Percentiles rank a stretch among this genome's conserved stretches.
Conservation (phyloP, 495 filamentous ascomycete species). For the Hyphodiscus hymeniophilus region DNA sequence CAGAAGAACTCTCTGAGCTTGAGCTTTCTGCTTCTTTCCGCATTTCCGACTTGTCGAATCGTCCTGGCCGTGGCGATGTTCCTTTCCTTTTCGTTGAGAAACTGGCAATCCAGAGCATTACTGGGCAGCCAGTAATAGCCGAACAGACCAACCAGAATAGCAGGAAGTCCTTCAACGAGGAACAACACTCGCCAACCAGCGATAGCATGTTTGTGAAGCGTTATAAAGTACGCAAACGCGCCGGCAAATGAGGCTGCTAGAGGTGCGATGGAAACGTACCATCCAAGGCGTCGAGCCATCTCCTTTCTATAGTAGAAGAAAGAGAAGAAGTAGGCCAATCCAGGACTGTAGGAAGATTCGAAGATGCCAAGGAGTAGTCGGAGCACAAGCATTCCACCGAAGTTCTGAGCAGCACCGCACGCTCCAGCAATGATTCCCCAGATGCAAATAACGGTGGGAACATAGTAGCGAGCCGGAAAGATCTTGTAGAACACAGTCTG, state of each 20-base stretch:
- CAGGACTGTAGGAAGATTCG: constrained; percentile 61
- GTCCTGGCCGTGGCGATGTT: constrained; percentile 55
- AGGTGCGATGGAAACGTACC: constrained; percentile 71
- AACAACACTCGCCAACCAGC: constrained; percentile 76
- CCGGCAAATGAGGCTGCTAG: constrained; percentile 78
- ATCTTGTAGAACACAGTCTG: constrained; percentile 65
- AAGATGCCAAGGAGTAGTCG: constrained; percentile 56
- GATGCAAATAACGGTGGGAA: constrained; percentile 21
- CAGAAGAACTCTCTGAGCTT: constrained; percentile 48
- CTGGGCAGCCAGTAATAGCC: no score
- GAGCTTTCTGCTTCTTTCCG: constrained; percentile 35
- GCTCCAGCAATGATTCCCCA: background rate
- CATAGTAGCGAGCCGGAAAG: constrained; percentile 35
- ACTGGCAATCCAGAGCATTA: constrained; percentile 48
- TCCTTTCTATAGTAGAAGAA: constrained; percentile 80
- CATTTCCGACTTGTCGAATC: constrained; percentile 50
- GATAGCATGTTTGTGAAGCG: constrained; percentile 52
- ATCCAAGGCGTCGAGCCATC: constrained; percentile 63
- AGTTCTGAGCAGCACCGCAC: constrained; percentile 39
- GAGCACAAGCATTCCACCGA: constrained; percentile 54
- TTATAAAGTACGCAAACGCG: constrained; percentile 76
- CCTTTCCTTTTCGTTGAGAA: constrained; percentile 65
- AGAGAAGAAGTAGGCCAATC: constrained; percentile 63
- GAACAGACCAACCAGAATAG: constrained; percentile 50
- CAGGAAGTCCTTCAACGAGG: constrained; percentile 73